Percentiles rank a stretch among this genome's conserved stretches.
Conservation (phyloP, 1,284 basidiomycete species). For the Chalciporus sp. region DNA sequence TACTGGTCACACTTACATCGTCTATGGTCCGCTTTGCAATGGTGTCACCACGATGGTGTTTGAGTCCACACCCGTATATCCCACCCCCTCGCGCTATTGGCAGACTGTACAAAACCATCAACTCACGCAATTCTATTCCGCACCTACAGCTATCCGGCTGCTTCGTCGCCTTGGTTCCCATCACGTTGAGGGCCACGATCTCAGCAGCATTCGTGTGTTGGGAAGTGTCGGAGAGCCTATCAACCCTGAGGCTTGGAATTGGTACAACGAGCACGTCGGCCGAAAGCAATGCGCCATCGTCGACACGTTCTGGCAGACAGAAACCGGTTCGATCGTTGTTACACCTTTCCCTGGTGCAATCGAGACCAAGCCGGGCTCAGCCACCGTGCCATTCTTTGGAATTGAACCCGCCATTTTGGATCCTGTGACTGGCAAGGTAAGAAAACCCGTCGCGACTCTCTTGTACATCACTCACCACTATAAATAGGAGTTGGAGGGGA, state of each 20-base stretch:
- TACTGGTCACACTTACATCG: conserved; percentile 97
- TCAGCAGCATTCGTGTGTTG: conserved; percentile 83
- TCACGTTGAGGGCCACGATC: conserved; percentile 85
- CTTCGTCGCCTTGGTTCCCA: conserved; percentile 88
- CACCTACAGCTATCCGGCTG: conserved; percentile 92
- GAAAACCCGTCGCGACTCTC: too few species aligned
- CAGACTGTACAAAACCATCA: conserved; percentile 92
- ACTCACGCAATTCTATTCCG: conserved; percentile 93
- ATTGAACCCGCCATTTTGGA: conserved; percentile 91
- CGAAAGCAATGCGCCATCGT: conserved; percentile 90
- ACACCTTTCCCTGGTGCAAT: conserved; percentile 96
- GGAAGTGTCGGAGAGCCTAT: conserved; percentile 98
- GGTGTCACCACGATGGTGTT: conserved; percentile 94
- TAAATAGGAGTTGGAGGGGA: conserved; percentile 69
- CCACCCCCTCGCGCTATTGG: conserved; percentile 96
- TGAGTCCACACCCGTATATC: conserved; percentile 97
- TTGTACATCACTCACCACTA: neutral
- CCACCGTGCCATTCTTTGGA: conserved; percentile 98
- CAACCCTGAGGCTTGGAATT: conserved; percentile 99
- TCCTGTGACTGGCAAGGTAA: conserved; percentile 71
- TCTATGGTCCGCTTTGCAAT: conserved; percentile 93
- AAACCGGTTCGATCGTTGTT: conserved; percentile 95
- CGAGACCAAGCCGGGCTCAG: conserved; percentile 94
- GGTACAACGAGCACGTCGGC: conserved; percentile 97
- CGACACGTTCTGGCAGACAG: conserved; percentile 98